Percentiles rank a stretch among this genome's conserved stretches.
phyloP scores from a whole-genome alignment of 2,329 filamentous ascomycete genomes.

The Hymenoscyphus occultus region DNA sequence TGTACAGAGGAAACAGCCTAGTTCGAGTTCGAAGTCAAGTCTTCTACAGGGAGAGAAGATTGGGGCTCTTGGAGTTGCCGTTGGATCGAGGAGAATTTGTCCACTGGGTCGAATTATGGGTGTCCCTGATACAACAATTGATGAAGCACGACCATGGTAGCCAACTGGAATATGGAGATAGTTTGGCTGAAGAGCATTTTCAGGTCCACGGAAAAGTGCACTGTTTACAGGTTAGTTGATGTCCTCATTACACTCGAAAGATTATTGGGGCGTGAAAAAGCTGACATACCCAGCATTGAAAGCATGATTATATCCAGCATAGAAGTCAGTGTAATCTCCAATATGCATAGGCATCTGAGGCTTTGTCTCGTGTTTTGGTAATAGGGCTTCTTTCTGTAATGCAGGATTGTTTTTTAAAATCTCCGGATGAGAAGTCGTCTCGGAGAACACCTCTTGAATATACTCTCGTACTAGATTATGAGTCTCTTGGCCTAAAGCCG shows the following conservation, averaged over 20 bases:
- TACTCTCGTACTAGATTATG: conserved; percentile 67
- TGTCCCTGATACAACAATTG: conserved; percentile 70
- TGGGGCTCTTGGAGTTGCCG: conserved; percentile 53
- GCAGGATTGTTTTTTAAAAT: conserved; percentile 60
- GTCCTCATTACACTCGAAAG: neutral
- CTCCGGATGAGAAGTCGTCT: conserved; percentile 56
- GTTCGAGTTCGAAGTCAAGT: conserved; percentile 77
- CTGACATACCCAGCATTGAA: conserved; percentile 47
- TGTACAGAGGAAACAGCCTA: conserved; percentile 70
- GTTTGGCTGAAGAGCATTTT: conserved; percentile 74
- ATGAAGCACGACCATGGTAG: conserved; percentile 76
- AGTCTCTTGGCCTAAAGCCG: conserved; percentile 64
- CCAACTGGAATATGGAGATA: conserved; percentile 79
- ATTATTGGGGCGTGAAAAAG: neutral
- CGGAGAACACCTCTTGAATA: conserved; percentile 64
- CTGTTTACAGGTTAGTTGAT: conserved; percentile 32
- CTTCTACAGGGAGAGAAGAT: conserved; percentile 61
- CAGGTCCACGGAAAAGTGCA: conserved; percentile 67
- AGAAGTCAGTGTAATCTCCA: conserved; percentile 85
- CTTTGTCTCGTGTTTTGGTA: conserved; percentile 57
- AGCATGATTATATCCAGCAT: conserved; percentile 76
- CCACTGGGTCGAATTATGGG: conserved; percentile 61
- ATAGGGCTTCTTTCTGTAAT: conserved; percentile 55
- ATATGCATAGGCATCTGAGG: conserved; percentile 74
- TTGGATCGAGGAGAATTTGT: conserved; percentile 66